phyloP scores from a whole-genome alignment of 2,329 filamentous ascomycete species.

The Nemania bipapillata region DNA sequence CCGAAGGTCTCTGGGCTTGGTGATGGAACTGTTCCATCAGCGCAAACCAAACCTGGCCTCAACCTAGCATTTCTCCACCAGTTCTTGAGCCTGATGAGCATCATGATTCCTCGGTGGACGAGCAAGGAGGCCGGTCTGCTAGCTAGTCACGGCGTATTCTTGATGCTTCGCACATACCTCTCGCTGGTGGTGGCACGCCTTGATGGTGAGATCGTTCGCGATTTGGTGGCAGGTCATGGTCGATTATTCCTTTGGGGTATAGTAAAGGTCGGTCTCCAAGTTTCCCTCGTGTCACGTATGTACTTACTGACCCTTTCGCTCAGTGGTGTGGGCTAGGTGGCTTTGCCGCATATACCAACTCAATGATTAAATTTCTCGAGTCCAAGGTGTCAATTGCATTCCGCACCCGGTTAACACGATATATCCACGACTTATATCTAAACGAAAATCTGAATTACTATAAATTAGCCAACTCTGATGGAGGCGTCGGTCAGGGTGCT shows the following conservation, averaged over 20 bases:
- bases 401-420: constrained; percentile 90
- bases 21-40: constrained; percentile 80
- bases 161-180: constrained; percentile 92
- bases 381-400: constrained; percentile 99
- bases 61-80: constrained; percentile 97
- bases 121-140: constrained; percentile 95
- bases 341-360: constrained; percentile 95
- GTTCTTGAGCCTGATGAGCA: constrained; percentile 93
- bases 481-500: constrained; percentile 87
- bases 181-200: constrained; percentile 91
- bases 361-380: constrained; percentile 98
- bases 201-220: constrained; percentile 94
- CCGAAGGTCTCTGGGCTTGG: constrained; percentile 82
- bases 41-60: constrained; percentile 90
- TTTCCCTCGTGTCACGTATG: neutral
- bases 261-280: constrained; percentile 67
- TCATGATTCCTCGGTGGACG: constrained; percentile 95
- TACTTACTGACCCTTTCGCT: constrained; percentile 32
- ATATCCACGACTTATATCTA: constrained; percentile 96
- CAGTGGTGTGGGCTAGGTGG: constrained; percentile 92
- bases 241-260: constrained; percentile 89
- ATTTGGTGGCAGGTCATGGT: constrained; percentile 94
- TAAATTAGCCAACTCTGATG: constrained; percentile 91
- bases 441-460: constrained; percentile 97
- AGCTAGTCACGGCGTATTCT: constrained; percentile 86